A percentile compares a stretch with the other conserved stretches of the same genome.
These are phyloP conservation scores for Pneumocystis jirovecii DNA, from an alignment of 1,139 yeast species.

Conservation along the genomic window DNA sequence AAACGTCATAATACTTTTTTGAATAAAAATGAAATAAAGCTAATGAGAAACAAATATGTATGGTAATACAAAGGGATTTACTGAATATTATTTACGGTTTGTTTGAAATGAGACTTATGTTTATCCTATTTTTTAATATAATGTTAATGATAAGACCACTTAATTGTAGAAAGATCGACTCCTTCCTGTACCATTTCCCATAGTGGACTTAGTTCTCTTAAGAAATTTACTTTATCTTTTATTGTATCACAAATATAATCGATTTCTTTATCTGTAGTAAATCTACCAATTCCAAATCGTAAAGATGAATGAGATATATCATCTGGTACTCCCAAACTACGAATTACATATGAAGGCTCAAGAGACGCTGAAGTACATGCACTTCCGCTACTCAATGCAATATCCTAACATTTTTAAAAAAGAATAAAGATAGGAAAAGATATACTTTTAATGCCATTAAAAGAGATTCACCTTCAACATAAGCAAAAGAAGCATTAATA, in stretches of 20 bases:
- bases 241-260: conserved; percentile 87
- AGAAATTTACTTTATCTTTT: conserved; percentile 72
- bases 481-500: conserved; percentile 90
- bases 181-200: conserved; percentile 99
- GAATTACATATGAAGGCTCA: conserved; percentile 92
- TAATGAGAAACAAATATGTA: not conserved
- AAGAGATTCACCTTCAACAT: conserved; percentile 93
- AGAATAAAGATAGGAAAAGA: not conserved
- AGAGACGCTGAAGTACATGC: conserved; percentile 98
- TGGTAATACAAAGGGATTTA: not conserved
- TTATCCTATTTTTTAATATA: not conserved
- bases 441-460: conserved; percentile 72
- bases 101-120: not conserved
- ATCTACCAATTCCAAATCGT: conserved; percentile 92
- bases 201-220: conserved; percentile 84
- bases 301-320: conserved; percentile 83
- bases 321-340: conserved; percentile 95
- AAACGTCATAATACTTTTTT: not conserved
- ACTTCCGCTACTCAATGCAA: conserved; percentile 93
- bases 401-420: conserved; percentile 33
- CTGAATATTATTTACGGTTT: not conserved
- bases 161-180: conserved; percentile 79
- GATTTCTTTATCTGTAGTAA: conserved; percentile 89
- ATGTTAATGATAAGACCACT: conserved; percentile 89
- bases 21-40: not conserved